Percentiles rank a stretch among this genome's conserved stretches.
Conservation (phyloP, 2,329 filamentous ascomycete species). For the Diplodia mutila region DNA sequence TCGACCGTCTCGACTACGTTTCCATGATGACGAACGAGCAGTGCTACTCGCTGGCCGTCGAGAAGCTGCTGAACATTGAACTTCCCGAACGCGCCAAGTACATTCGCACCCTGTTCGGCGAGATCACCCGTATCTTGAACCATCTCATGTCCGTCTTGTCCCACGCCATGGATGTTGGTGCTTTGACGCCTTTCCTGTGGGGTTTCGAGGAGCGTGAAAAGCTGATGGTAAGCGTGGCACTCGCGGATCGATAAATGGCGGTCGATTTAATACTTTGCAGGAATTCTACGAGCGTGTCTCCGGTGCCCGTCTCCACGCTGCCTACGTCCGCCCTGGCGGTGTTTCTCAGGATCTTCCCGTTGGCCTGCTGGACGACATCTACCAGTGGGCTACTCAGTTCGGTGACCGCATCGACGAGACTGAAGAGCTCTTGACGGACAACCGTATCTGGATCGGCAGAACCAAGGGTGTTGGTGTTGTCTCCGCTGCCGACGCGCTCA, state of each 20-base stretch:
- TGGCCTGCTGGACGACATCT: slow-evolving; percentile 96
- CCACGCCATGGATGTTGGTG: slow-evolving; percentile 98
- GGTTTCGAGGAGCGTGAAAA: slow-evolving; percentile 99
- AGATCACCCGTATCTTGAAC: slow-evolving; percentile 92
- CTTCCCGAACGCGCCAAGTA: slow-evolving; percentile 95
- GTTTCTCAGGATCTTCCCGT: slow-evolving; percentile 94
- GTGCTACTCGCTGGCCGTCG: slow-evolving; percentile 91
- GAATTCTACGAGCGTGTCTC: slow-evolving; percentile 99
- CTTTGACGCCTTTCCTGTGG: slow-evolving; percentile 97
- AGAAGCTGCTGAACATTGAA: slow-evolving; percentile 97
- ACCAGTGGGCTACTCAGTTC: slow-evolving; percentile 99
- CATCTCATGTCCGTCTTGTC: slow-evolving; percentile 97
- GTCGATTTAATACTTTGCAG: slow-evolving; percentile 52
- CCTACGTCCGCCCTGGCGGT: slow-evolving; percentile 94
- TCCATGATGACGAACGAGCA: slow-evolving; percentile 99
- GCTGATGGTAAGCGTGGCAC: slow-evolving; percentile 77
- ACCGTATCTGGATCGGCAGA: slow-evolving; percentile 97
- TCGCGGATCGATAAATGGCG: not conserved
- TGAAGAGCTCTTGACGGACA: slow-evolving; percentile 97
- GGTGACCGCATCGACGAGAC: slow-evolving; percentile 98
- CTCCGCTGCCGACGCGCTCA: slow-evolving; percentile 88
- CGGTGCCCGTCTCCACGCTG: slow-evolving; percentile 93
- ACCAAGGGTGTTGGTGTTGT: slow-evolving; percentile 92
- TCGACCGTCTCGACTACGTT: slow-evolving; percentile 97
- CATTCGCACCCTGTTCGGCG: slow-evolving; percentile 93